Percentiles rank a stretch among this genome's conserved stretches.
These are phyloP conservation scores for Noccaea caerulescens DNA, from an alignment of 345 rosid species.

Conservation along the genomic window DNA sequence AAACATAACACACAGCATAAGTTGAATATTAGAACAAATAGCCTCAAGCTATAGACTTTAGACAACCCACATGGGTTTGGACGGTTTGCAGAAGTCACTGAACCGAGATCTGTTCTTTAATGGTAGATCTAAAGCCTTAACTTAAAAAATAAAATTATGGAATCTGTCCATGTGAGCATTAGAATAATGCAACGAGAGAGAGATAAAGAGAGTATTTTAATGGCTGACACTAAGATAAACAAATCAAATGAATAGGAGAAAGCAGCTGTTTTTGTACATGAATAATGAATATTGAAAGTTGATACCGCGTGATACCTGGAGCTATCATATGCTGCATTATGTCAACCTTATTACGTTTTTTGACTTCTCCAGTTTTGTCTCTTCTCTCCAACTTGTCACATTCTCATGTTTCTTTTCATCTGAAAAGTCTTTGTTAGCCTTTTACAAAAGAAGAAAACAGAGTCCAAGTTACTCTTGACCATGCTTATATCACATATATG, in stretches of 20 bases:
- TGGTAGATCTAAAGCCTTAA: slow-evolving; percentile 45
- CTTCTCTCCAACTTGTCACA: slow-evolving; percentile 35
- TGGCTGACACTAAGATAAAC: slow-evolving; percentile 34
- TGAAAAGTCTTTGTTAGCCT: slow-evolving; percentile 25
- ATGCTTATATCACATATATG: slow-evolving; percentile 13
- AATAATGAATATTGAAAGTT: slow-evolving; percentile 38
- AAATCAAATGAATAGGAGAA: slow-evolving; percentile 29
- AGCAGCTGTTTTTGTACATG: slow-evolving; percentile 45
- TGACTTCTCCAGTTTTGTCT: slow-evolving; percentile 41
- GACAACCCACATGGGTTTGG: slow-evolving; percentile 48
- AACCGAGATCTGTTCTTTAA: slow-evolving; percentile 46
- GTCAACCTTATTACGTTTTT: slow-evolving; percentile 37
- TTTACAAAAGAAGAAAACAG: slow-evolving; percentile 19
- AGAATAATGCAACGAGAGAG: slow-evolving; percentile 40
- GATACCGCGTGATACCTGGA: slow-evolving; percentile 46
- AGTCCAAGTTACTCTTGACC: slow-evolving; percentile 9
- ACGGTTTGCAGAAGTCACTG: slow-evolving; percentile 48
- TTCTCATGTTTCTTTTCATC: slow-evolving; percentile 27
- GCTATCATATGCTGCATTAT: slow-evolving; percentile 46
- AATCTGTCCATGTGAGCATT: slow-evolving; percentile 46
- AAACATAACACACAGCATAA: slow-evolving; percentile 33
- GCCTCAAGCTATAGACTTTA: slow-evolving; percentile 37
- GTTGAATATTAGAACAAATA: slow-evolving; percentile 36
- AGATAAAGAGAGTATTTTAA: slow-evolving; percentile 27
- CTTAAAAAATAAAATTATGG: slow-evolving; percentile 28